A percentile compares a stretch with the other conserved stretches of the same genome.
Conservation (phyloP, 345 rosid species). For the Carallia brachiata region DNA sequence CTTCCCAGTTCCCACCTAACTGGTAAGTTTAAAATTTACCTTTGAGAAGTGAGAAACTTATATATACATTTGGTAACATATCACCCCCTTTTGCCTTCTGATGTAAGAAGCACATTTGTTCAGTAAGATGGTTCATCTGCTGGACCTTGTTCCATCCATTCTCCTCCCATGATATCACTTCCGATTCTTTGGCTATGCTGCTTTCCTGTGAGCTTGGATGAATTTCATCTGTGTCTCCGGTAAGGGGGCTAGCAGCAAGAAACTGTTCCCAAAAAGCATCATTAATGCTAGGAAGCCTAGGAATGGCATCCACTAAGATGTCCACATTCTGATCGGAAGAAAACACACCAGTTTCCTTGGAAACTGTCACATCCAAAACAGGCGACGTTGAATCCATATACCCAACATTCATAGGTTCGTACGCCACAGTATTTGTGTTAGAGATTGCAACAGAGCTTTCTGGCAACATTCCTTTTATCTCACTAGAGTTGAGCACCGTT, state of each 20-base stretch:
- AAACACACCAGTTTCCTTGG: slow-evolving; percentile 12
- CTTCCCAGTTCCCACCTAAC: not conserved
- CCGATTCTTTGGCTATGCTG: slow-evolving; percentile 14
- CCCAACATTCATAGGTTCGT: not conserved
- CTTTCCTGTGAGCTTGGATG: slow-evolving; percentile 10
- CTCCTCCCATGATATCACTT: slow-evolving; percentile 19
- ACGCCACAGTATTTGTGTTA: not conserved
- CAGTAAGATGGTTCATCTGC: slow-evolving; percentile 26
- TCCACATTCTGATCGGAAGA: slow-evolving; percentile 12
- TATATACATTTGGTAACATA: slow-evolving; percentile 6
- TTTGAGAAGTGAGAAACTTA: slow-evolving; percentile 7
- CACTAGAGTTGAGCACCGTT: not conserved
- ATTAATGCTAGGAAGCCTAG: slow-evolving; percentile 57
- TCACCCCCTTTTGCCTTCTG: slow-evolving; percentile 32
- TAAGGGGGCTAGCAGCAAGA: slow-evolving; percentile 14
- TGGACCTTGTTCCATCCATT: slow-evolving; percentile 17
- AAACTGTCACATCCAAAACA: slow-evolving; percentile 1
- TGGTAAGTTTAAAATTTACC: slow-evolving; percentile 21
- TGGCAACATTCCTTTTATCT: not conserved
- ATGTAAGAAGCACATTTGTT: slow-evolving; percentile 22
- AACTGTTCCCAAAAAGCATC: slow-evolving; percentile 37
- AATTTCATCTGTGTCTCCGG: slow-evolving; percentile 20
- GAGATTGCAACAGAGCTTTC: slow-evolving; percentile 15
- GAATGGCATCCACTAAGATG: slow-evolving; percentile 22
- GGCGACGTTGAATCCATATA: not conserved